Conservation (phyloP, 441 rosid genomes). For the Erysimum cheiri region DNA sequence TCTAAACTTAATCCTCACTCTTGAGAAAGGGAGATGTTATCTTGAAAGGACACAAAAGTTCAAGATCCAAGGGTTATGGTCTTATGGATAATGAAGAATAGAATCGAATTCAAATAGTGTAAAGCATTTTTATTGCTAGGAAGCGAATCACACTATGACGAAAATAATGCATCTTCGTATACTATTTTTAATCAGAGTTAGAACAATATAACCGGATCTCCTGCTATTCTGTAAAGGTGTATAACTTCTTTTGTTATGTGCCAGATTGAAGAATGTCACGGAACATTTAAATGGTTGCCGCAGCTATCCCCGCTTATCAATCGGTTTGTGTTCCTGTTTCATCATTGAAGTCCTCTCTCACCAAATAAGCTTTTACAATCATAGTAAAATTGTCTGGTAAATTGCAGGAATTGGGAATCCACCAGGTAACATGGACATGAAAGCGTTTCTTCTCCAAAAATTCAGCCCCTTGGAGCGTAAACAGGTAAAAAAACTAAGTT, state of each 20-base stretch:
- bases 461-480: slow-evolving; percentile 70
- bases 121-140: background rate
- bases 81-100: background rate
- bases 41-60: slow-evolving; percentile 2
- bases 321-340: slow-evolving; percentile 56
- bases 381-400: background rate
- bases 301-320: slow-evolving; percentile 77
- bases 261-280: slow-evolving; percentile 78
- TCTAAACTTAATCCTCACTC: background rate
- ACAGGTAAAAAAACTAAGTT: slow-evolving; percentile 49
- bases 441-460: slow-evolving; percentile 83
- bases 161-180: background rate
- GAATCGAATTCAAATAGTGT: background rate
- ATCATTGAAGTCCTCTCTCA: background rate
- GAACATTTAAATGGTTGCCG: slow-evolving; percentile 76
- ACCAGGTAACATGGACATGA: slow-evolving; percentile 91
- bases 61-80: background rate
- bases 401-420: slow-evolving; percentile 85
- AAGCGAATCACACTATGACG: background rate
- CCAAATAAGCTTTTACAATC: background rate
- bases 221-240: background rate
- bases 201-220: background rate
- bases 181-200: background rate
- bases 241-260: slow-evolving; percentile 8
- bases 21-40: background rate